Conservation (phyloP, 805 yeast species). For the Candida nitratophila region DNA sequence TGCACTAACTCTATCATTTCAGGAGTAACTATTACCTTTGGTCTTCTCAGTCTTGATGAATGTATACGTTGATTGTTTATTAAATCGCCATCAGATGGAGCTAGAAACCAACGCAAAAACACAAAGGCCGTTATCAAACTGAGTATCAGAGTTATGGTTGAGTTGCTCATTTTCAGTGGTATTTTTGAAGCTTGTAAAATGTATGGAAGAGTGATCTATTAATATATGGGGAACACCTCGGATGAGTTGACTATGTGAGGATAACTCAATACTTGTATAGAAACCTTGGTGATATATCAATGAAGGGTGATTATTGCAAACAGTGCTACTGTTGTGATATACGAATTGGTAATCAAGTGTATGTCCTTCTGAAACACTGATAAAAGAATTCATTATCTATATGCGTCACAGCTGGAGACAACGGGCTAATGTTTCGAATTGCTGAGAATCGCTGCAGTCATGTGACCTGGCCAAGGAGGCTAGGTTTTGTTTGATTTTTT, state of each 20-base stretch:
- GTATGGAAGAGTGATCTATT: not conserved
- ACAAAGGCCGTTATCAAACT: constrained; percentile 47
- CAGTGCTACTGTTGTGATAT: too few species aligned
- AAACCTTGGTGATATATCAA: too few species aligned
- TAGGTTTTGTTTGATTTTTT: too few species aligned
- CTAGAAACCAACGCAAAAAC: constrained; percentile 58
- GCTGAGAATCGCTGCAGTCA: not conserved
- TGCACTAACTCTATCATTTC: constrained; percentile 85
- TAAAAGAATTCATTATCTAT: too few species aligned
- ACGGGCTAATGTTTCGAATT: too few species aligned
- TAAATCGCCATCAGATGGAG: constrained; percentile 27
- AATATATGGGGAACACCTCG: not conserved
- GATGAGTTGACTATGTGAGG: too few species aligned
- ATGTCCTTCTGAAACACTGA: too few species aligned
- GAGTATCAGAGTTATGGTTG: constrained; percentile 44
- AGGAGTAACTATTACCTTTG: constrained; percentile 36
- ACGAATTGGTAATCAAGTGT: too few species aligned
- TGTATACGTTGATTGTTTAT: not conserved
- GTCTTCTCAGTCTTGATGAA: constrained; percentile 3
- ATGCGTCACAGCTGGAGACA: too few species aligned
- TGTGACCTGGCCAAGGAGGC: not conserved
- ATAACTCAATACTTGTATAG: too few species aligned
- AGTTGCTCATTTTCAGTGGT: constrained; percentile 15
- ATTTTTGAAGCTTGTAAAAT: too few species aligned
- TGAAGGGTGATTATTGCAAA: too few species aligned